These are phyloP conservation scores for Boletus rubroflammeus DNA, from an alignment of 768 basidiomycete genomes.

Conservation along the genomic window DNA sequence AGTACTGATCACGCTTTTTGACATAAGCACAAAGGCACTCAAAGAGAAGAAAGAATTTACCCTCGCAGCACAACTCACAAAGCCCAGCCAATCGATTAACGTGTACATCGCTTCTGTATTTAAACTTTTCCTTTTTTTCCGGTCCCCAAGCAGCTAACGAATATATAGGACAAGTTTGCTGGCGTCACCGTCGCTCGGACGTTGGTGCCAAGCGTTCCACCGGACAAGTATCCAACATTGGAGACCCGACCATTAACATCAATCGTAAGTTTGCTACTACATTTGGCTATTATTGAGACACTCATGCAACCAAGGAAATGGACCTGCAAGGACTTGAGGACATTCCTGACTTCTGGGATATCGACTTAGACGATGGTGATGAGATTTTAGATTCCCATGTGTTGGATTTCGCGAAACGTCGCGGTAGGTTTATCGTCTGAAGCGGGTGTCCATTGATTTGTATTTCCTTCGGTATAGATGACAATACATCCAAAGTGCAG, in stretches of 20 bases:
- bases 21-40: slow-evolving; percentile 63
- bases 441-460: neutral
- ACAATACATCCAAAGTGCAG: neutral
- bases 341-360: slow-evolving; percentile 63
- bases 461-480: neutral
- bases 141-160: slow-evolving; percentile 12
- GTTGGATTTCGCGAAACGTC: slow-evolving; percentile 35
- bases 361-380: slow-evolving; percentile 35
- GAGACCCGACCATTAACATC: slow-evolving; percentile 68
- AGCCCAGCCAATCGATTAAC: slow-evolving; percentile 68
- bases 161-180: slow-evolving; percentile 64
- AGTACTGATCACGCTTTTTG: slow-evolving; percentile 3
- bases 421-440: slow-evolving; percentile 14
- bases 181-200: slow-evolving; percentile 52
- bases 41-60: slow-evolving; percentile 56
- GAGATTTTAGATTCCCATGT: slow-evolving; percentile 15
- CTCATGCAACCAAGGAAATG: slow-evolving; percentile 46
- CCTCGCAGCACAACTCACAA: slow-evolving; percentile 57
- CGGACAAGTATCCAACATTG: slow-evolving; percentile 59
- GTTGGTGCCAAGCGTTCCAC: slow-evolving; percentile 55
- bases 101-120: slow-evolving; percentile 62
- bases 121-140: neutral
- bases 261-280: slow-evolving; percentile 38
- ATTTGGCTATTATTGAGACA: neutral
- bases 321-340: slow-evolving; percentile 67